These are phyloP conservation scores for Triangularia verruculosa DNA, from an alignment of 2,329 filamentous ascomycete genomes.

Conservation along the genomic window DNA sequence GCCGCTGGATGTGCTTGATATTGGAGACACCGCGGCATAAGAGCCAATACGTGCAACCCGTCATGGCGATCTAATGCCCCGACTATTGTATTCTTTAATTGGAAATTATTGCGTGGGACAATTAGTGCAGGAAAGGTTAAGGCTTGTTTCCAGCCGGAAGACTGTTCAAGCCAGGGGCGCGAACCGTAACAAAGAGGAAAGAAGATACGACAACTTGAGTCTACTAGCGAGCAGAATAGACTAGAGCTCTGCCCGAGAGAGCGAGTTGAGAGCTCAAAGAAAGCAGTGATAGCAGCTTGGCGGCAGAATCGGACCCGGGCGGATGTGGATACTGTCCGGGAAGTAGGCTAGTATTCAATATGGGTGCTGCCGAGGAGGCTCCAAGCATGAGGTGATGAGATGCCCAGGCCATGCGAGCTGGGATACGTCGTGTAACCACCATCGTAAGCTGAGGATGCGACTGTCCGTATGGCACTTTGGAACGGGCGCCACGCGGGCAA, in stretches of 20 bases:
- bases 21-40: too few species aligned
- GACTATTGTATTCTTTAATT: too few species aligned
- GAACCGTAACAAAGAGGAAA: not conserved
- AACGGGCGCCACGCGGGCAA: not conserved
- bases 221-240: not conserved
- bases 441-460: not conserved
- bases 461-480: not conserved
- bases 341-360: not conserved
- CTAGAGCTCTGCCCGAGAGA: not conserved
- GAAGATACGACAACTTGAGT: not conserved
- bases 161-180: not conserved
- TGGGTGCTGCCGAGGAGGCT: not conserved
- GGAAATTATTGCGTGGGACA: too few species aligned
- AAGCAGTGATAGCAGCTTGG: not conserved
- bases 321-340: not conserved
- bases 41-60: too few species aligned
- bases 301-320: constrained; percentile 7
- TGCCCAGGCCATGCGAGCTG: not conserved
- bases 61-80: not conserved
- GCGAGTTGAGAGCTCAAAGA: not conserved
- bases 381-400: not conserved
- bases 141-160: not conserved
- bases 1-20: not conserved
- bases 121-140: not conserved
- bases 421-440: not conserved